Evolutionary conservation across 2,329 filamentous ascomycete genomes (phyloP).

Genomic region (Tympanopsis confertula): DNA sequence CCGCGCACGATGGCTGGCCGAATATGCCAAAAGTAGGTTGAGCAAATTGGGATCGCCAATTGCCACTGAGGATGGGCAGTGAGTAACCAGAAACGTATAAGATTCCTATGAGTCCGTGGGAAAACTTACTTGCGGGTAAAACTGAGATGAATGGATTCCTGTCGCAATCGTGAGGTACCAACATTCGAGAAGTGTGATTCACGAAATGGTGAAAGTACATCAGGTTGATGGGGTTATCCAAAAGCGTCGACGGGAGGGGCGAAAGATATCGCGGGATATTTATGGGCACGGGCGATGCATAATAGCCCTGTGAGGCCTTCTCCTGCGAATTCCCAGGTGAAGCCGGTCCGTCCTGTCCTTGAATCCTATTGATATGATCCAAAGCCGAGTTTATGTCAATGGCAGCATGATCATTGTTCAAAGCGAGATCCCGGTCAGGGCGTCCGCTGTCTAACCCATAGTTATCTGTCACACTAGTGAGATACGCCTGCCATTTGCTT

Average conservation of each 20-base stretch:
- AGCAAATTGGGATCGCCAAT: conserved; percentile 60
- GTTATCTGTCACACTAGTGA: conserved; percentile 26
- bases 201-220: conserved; percentile 52
- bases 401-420: conserved; percentile 60
- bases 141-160: conserved; percentile 49
- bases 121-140: conserved; percentile 43
- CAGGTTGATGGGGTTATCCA: conserved; percentile 69
- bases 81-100: conserved; percentile 31
- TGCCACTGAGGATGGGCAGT: conserved; percentile 43
- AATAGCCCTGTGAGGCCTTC: conserved; percentile 5
- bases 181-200: conserved; percentile 63
- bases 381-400: conserved; percentile 37
- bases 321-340: conserved; percentile 6
- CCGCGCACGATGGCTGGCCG: conserved; percentile 57
- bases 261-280: conserved; percentile 44
- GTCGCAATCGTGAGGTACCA: conserved; percentile 49
- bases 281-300: conserved; percentile 10
- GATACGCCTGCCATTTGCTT: neutral
- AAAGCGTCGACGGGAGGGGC: conserved; percentile 41
- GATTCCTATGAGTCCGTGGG: conserved; percentile 36
- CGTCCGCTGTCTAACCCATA: conserved; percentile 65
- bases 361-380: conserved; percentile 11
- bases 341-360: conserved; percentile 6
- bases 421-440: conserved; percentile 56
- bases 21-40: conserved; percentile 69